Base-by-base conservation (phyloP, 352 stramenopile species). In the Phytopythium delawarense region DNA sequence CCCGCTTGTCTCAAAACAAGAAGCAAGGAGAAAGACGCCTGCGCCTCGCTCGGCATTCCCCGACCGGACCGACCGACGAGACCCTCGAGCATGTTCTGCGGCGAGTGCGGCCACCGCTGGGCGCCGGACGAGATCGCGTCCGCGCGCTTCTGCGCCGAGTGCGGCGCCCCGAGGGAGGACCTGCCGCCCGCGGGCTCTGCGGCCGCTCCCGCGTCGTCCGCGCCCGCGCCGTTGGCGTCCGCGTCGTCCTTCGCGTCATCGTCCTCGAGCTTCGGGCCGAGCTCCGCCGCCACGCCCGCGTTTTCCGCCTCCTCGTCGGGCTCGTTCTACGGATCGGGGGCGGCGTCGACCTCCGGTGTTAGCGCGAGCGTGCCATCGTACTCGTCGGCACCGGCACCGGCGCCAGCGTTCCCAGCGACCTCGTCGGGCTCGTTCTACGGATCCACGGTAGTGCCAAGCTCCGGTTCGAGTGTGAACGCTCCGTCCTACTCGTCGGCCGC, bases 91-190 rank as follows among this genome's bases (percentile, higher is more conserved):
- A 91, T 94, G 81, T 94, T 94, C 68, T 94, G 85, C 50, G 84
- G 76, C 21, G 85, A 94, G 71, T 94, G 85, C 62, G 85, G 85
- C 55, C 84, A 91, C 62, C 74, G 79, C 48, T 94, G 84, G 84
- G 84, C 82, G 46, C 78, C 84, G 4, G 84, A 91, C 48, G 85
- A 94, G 70, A 91, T 92, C 66, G 79, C 78, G 32, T 85, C 69
- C 42, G 80, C 83, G 65, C 81, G 84, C 69, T 94, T 94, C 67
- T 94, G 85, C 66, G 85, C 85, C 56, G 85, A 94, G 65, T 94
- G 85, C 49, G 83, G 85, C 8, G 78, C 83, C 25, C 79, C 82
- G 6, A 81, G 85, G 18, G 83, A 92, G 61, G 79, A 92, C 37
- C 66, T 77, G 25, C 68, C 78, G 15, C 48, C 59, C 37, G 28